Base-by-base conservation (phyloP, 1,284 basidiomycete species). In the Moesziomyces sp. region DNA sequence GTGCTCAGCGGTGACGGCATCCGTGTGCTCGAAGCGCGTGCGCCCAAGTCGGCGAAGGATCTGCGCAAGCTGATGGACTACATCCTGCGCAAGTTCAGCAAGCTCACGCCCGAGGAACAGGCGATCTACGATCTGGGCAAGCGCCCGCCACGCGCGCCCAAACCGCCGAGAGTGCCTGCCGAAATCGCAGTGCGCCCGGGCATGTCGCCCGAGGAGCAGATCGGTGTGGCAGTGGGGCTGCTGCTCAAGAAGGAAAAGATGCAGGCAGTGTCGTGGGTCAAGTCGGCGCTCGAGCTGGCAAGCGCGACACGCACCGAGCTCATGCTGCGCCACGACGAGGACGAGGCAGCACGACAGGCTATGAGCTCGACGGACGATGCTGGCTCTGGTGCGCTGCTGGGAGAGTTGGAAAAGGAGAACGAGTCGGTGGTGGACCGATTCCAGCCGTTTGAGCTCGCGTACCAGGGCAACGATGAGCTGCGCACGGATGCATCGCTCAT, bases 161-260 rank as follows among this genome's bases (percentile, higher is more conserved):
- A 77, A 51, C 62, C 71, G 18, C 58, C 65, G 13, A 69, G 53
- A 50, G 50, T 76, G 50, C 77, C 77, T 2, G 55, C 72, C 6
- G 82, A 84, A 52, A 74, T 84, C 42, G 52, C 59, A 16, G 78
- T 83, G 13, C 70, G 62, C 35, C 71, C 72, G 5, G 80, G 79
- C 21, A 55, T 72, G 42, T 46, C 59, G 30, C 54, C 58, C 24
- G 63, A 70, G 6, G 76, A 82, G 42, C 61, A 83, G 52, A 72
- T 84, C 23, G 80, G 81, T 26, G 75, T 84, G 10, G 82, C 81
- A 2, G 73, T 84, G 9, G 80, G 77, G 1, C 66, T 83, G 21
- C 52, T 84, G 43, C 57, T 78, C 35, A 67, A 79, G 52, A 76
- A 77, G 66, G 77, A 80, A 48, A 77, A 79, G 73, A 77, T 82